phyloP scores from a whole-genome alignment of 331 rosid genomes.

The Dryas integrifolia region DNA sequence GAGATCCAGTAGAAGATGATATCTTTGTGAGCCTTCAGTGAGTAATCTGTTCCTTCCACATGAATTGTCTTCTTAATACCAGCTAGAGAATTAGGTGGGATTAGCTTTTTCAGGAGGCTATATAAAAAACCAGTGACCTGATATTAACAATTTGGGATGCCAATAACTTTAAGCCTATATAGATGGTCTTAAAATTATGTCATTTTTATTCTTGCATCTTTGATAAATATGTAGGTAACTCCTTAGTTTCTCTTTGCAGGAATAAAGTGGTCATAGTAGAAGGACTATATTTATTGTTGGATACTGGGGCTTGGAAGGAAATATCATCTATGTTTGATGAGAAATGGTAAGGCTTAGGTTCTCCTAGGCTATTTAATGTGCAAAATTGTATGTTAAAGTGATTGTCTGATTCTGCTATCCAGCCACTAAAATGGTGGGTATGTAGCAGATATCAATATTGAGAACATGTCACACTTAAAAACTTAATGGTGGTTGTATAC shows the following conservation, averaged over 20 bases:
- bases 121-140: neutral
- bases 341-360: conserved; percentile 57
- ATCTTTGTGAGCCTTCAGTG: conserved; percentile 70
- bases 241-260: conserved; percentile 40
- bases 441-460: conserved; percentile 5
- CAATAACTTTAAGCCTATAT: neutral
- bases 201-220: conserved; percentile 4
- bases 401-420: neutral
- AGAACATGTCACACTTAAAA: neutral
- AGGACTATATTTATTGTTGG: conserved; percentile 78
- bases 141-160: neutral
- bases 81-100: conserved; percentile 1
- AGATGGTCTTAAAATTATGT: neutral
- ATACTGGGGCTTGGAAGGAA: conserved; percentile 74
- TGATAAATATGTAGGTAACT: conserved; percentile 1
- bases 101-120: neutral
- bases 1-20: conserved; percentile 83
- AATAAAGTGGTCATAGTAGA: conserved; percentile 76
- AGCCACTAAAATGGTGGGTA: no score
- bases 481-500: neutral
- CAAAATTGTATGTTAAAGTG: neutral
- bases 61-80: neutral
- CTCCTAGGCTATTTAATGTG: conserved; percentile 11
- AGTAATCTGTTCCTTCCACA: conserved; percentile 40
- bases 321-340: conserved; percentile 69